phyloP scores from a whole-genome alignment of 2,329 filamentous ascomycete species.

The Amesomyces nigricolor region DNA sequence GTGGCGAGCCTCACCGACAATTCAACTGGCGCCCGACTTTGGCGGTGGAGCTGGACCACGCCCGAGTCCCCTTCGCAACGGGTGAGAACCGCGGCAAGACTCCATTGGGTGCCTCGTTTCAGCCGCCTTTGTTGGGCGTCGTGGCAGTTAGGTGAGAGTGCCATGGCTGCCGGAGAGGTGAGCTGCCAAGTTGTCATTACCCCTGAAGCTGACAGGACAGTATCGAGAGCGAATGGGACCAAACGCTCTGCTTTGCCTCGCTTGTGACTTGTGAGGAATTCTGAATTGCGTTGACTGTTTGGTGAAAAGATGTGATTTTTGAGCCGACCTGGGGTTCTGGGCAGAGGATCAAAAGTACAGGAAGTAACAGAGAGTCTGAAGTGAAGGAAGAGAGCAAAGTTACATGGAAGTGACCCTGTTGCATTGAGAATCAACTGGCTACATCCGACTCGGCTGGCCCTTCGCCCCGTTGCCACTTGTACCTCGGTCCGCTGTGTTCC shows the following conservation, averaged over 20 bases:
- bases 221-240: too few relatives aligned
- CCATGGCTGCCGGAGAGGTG: neutral
- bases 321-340: too few relatives aligned
- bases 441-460: conserved; percentile 11
- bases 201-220: neutral
- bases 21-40: conserved; percentile 10
- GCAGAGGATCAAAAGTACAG: too few relatives aligned
- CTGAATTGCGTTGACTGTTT: too few relatives aligned
- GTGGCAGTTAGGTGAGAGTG: conserved; percentile 11
- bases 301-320: too few relatives aligned
- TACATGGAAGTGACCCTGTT: neutral
- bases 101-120: conserved; percentile 8
- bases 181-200: neutral
- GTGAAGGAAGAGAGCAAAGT: too few relatives aligned
- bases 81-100: conserved; percentile 8
- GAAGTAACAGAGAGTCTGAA: too few relatives aligned
- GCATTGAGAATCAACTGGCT: neutral
- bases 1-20: conserved; percentile 15
- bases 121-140: conserved; percentile 1
- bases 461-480: conserved; percentile 2
- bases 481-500: conserved; percentile 43
- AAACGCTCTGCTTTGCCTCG: too few relatives aligned
- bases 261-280: too few relatives aligned
- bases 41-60: conserved; percentile 5
- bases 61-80: neutral